phyloP scores from a whole-genome alignment of 148 eudicot genomes.

The Vaccinium vitisidaea region DNA sequence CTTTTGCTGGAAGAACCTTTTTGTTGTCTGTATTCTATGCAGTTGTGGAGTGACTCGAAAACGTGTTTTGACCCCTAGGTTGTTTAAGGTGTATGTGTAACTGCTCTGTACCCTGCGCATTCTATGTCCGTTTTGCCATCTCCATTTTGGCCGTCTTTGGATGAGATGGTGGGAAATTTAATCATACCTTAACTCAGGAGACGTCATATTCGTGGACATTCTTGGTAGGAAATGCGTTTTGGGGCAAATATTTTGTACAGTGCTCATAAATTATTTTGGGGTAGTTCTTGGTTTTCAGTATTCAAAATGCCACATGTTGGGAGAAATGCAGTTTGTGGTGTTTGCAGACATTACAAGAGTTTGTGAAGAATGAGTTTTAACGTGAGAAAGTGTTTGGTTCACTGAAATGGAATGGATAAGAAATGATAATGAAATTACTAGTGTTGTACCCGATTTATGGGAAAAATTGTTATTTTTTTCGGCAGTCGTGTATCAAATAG shows the following conservation, averaged over 20 bases:
- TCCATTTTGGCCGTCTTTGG: neutral
- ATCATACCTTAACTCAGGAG: neutral
- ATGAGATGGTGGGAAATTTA: neutral
- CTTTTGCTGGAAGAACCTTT: neutral
- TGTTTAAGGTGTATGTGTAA: neutral
- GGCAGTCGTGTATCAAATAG: too few relatives aligned
- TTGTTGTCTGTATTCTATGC: neutral
- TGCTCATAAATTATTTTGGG: neutral
- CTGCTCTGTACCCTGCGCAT: neutral
- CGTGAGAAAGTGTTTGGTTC: too few relatives aligned
- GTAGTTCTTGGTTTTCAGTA: neutral
- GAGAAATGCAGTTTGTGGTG: neutral
- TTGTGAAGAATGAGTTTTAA: too few relatives aligned
- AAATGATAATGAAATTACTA: too few relatives aligned
- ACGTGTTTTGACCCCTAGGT: neutral
- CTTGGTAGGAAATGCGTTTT: neutral
- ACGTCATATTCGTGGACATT: neutral
- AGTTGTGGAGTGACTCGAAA: neutral
- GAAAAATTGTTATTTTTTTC: too few relatives aligned
- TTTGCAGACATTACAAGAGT: too few relatives aligned
- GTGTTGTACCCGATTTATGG: too few relatives aligned
- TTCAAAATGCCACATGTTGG: neutral
- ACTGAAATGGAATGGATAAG: too few relatives aligned
- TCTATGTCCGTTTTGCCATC: neutral
- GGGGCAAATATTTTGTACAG: too few relatives aligned